Conservation (phyloP, 1,284 basidiomycete species). For the Papiliotrema flavescens region DNA sequence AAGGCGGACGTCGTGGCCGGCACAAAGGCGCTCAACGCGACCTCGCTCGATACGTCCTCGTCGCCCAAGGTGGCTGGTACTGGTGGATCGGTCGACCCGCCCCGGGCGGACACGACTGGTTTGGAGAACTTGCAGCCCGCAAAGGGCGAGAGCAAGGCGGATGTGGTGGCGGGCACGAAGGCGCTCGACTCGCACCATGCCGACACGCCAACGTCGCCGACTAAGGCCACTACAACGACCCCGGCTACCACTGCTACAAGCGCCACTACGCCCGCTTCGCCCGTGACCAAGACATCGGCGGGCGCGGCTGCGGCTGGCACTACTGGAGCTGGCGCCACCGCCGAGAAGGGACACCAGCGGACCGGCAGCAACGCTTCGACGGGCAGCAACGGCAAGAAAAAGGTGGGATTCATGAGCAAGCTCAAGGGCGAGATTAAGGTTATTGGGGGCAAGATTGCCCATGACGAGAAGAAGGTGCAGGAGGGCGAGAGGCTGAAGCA, state of each 20-base stretch:
- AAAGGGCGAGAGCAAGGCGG: neutral
- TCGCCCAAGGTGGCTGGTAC: too few relatives aligned
- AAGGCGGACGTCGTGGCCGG: neutral
- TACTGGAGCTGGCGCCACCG: neutral
- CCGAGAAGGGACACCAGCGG: conserved; percentile 8
- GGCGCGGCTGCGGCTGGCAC: neutral
- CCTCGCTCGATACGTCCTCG: too few relatives aligned
- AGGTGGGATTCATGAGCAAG: conserved; percentile 40
- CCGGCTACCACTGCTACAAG: neutral
- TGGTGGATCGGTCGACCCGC: too few relatives aligned
- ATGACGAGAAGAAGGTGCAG: conserved; percentile 19
- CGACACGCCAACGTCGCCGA: neutral
- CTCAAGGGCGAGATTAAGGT: conserved; percentile 42
- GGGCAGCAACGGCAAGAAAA: conserved; percentile 17
- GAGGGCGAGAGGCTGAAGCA: conserved; percentile 17
- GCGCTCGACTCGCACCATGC: neutral
- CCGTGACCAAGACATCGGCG: neutral
- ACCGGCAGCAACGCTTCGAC: conserved; percentile 9
- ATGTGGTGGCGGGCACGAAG: neutral
- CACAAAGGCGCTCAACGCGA: neutral
- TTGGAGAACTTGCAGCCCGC: neutral
- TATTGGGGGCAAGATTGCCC: conserved; percentile 25
- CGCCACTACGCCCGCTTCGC: neutral
- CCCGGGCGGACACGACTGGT: neutral
- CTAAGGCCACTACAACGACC: neutral